Percentiles rank a stretch among this genome's conserved stretches.
Conservation (phyloP, 75 land plant genomes). For the Sequoia sempervirens region DNA sequence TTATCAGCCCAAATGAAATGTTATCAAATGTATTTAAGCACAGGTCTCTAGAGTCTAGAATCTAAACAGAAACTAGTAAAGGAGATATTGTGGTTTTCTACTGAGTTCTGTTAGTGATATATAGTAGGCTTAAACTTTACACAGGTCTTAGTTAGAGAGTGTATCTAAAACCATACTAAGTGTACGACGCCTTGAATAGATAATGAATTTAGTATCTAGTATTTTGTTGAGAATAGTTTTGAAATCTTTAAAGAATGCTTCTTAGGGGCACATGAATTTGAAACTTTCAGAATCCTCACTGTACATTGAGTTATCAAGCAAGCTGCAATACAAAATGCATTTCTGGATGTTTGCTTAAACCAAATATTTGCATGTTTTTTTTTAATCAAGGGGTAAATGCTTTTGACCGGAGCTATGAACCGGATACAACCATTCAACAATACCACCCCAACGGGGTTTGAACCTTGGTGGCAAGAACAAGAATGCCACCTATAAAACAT, state of each 20-base stretch:
- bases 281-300: background rate
- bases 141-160: background rate
- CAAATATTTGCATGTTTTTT: background rate
- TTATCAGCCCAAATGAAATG: background rate
- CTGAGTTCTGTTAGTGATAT: background rate
- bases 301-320: background rate
- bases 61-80: background rate
- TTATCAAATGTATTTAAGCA: background rate
- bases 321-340: background rate
- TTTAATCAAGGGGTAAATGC: too few relatives aligned
- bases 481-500: too few relatives aligned
- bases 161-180: background rate
- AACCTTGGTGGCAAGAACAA: too few relatives aligned
- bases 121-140: background rate
- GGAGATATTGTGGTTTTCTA: background rate
- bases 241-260: background rate
- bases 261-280: background rate
- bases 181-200: background rate
- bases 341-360: background rate
- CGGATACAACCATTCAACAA: too few relatives aligned
- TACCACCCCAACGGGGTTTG: too few relatives aligned
- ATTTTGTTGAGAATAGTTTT: background rate
- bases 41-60: background rate
- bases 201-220: background rate
- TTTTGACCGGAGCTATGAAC: too few relatives aligned